Evolutionary conservation across 2,329 filamentous ascomycete genomes (phyloP).

Genomic region (Lachnellula hyalina): DNA sequence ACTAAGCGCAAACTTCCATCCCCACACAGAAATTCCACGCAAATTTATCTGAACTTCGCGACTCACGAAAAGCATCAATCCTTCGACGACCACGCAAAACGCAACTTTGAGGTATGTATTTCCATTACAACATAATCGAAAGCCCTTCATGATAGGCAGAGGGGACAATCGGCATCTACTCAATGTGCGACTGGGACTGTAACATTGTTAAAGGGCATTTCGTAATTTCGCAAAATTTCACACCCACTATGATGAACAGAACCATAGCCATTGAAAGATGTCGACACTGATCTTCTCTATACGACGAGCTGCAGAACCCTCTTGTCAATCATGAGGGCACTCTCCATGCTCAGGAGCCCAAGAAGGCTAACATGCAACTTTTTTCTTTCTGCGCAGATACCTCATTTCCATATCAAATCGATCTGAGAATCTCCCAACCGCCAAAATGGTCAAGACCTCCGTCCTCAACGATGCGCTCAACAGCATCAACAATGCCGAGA

Average conservation of each 20-base stretch:
- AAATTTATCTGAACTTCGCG: background rate
- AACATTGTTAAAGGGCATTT: background rate
- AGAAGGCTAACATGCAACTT: conserved; percentile 53
- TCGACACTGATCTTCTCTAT: conserved; percentile 58
- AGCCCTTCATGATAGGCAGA: conserved; percentile 33
- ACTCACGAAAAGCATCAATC: conserved; percentile 2
- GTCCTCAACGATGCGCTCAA: conserved; percentile 99
- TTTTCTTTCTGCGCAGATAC: conserved; percentile 47
- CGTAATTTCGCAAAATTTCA: background rate
- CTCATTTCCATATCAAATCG: conserved; percentile 53
- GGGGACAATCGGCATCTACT: conserved; percentile 49
- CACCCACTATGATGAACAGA: background rate
- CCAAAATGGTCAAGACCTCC: conserved; percentile 98
- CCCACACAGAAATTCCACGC: background rate
- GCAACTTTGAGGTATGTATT: conserved; percentile 31
- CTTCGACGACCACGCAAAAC: conserved; percentile 11
- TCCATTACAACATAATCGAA: conserved; percentile 6
- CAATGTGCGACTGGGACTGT: conserved; percentile 21
- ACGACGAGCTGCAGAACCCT: conserved; percentile 68
- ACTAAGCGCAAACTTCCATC: background rate
- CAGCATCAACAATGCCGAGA: conserved; percentile 99
- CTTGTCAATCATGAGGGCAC: conserved; percentile 53
- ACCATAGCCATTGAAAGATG: conserved; percentile 28
- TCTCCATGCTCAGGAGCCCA: conserved; percentile 59
- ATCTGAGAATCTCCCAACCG: conserved; percentile 78